Percentiles rank a stretch among this genome's conserved stretches.
phyloP scores from a whole-genome alignment of 2,329 filamentous ascomycete genomes.

The Penicillium sp. region DNA sequence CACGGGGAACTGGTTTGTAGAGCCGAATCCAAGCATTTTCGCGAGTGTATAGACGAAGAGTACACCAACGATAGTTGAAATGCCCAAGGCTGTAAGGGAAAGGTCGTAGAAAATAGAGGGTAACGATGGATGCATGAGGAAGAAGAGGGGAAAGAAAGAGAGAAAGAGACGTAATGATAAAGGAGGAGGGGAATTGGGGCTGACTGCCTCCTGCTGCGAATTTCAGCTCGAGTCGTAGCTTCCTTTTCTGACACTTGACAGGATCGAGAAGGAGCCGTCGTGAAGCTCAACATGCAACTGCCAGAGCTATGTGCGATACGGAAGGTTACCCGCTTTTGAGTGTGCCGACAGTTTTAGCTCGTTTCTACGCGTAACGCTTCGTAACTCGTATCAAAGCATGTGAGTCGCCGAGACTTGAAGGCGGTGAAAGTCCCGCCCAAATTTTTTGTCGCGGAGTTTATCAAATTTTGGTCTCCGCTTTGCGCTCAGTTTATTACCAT shows the following conservation, averaged over 20 bases:
- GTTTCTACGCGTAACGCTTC: background rate
- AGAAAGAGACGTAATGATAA: slow-evolving; percentile 17
- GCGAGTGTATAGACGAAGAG: slow-evolving; percentile 39
- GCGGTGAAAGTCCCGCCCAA: slow-evolving; percentile 42
- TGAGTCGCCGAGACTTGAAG: slow-evolving; percentile 17
- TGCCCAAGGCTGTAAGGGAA: slow-evolving; percentile 32
- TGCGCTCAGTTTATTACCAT: slow-evolving; percentile 5
- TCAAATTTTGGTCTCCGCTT: slow-evolving; percentile 17
- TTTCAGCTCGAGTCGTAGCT: slow-evolving; percentile 10
- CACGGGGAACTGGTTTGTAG: slow-evolving; percentile 78
- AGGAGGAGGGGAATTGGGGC: slow-evolving; percentile 6
- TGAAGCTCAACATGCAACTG: background rate
- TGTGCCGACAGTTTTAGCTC: background rate
- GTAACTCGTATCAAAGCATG: slow-evolving; percentile 11
- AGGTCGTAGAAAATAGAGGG: slow-evolving; percentile 28
- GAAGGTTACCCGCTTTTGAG: background rate
- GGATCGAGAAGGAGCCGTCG: slow-evolving; percentile 8
- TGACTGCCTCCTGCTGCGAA: slow-evolving; percentile 1
- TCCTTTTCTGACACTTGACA: slow-evolving; percentile 9
- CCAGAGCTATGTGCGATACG: background rate
- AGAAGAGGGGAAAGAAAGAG: slow-evolving; percentile 16
- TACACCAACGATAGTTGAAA: slow-evolving; percentile 39
- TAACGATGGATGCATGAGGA: slow-evolving; percentile 30
- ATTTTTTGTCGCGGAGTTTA: slow-evolving; percentile 39
- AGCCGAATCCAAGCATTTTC: slow-evolving; percentile 46